These are phyloP conservation scores for Exophiala mesophila DNA, from an alignment of 2,329 filamentous ascomycete genomes.

Conservation along the genomic window DNA sequence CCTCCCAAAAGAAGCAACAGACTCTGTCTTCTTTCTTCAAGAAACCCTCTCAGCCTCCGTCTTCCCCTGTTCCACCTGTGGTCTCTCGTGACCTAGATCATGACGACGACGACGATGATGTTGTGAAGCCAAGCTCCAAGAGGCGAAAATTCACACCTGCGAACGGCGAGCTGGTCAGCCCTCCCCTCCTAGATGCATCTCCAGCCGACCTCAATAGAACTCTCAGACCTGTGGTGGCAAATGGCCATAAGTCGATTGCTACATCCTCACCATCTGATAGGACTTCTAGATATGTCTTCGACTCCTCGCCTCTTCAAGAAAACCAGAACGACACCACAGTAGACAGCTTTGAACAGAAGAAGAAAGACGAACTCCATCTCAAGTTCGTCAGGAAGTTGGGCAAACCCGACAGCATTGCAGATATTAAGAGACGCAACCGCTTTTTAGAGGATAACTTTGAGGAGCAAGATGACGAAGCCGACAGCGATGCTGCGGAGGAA, in stretches of 20 bases:
- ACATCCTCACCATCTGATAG: constrained; percentile 34
- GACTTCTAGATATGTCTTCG: constrained; percentile 58
- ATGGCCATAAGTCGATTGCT: constrained; percentile 11
- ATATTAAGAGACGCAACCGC: constrained; percentile 58
- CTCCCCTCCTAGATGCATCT: constrained; percentile 8
- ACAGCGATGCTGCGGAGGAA: constrained; percentile 51
- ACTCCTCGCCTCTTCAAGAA: constrained; percentile 43
- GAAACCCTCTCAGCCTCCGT: not conserved
- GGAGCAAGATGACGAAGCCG: constrained; percentile 53
- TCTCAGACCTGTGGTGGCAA: constrained; percentile 15
- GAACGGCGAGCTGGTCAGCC: constrained; percentile 22
- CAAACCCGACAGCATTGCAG: constrained; percentile 71
- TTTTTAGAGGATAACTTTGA: constrained; percentile 51
- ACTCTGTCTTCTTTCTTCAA: constrained; percentile 27
- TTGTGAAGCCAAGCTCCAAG: constrained; percentile 39
- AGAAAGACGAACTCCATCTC: constrained; percentile 68
- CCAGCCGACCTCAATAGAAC: constrained; percentile 5
- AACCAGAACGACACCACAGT: constrained; percentile 34
- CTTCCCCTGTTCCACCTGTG: not conserved
- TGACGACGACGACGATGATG: constrained; percentile 35
- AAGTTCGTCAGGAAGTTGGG: constrained; percentile 90
- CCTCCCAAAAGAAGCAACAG: constrained; percentile 44
- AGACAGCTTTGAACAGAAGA: constrained; percentile 48
- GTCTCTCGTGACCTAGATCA: too few species aligned
- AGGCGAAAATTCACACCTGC: constrained; percentile 32